Percentiles rank a stretch among this genome's conserved stretches.
phyloP scores from a whole-genome alignment of 176 grass and related monocot genomes.

The Carex kokanica region DNA sequence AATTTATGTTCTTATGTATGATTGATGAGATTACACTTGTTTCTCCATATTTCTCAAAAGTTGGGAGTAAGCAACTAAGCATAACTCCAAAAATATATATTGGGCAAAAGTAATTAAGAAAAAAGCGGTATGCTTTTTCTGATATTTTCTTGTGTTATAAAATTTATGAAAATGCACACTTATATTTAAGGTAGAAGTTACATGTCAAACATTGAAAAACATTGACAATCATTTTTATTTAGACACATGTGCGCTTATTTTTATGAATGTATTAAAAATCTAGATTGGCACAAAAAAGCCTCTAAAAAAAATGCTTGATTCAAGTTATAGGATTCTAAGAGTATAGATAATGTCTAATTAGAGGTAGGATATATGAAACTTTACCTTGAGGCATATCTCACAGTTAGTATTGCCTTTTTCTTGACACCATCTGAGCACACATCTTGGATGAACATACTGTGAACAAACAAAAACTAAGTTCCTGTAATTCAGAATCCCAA shows the following conservation, averaged over 20 bases:
- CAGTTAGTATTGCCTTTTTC: constrained; percentile 79
- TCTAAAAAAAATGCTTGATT: neutral
- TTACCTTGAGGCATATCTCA: constrained; percentile 90
- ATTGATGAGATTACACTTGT: neutral
- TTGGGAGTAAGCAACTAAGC: neutral
- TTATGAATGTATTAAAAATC: neutral
- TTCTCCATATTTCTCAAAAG: neutral
- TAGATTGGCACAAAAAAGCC: neutral
- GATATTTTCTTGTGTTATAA: neutral
- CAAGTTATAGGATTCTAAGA: neutral
- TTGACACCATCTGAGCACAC: constrained; percentile 81
- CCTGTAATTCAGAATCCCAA: neutral
- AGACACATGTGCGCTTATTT: neutral
- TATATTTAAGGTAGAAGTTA: neutral
- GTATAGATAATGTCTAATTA: neutral
- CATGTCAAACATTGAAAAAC: neutral
- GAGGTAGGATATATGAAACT: neutral
- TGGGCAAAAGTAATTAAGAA: neutral
- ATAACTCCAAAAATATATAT: neutral
- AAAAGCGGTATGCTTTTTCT: neutral
- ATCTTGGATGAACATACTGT: constrained; percentile 72
- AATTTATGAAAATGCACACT: neutral
- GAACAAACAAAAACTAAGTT: neutral
- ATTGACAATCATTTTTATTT: neutral
- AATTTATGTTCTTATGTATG: neutral